Evolutionary conservation across 805 yeast species (phyloP), one percentile per base, ranked within the genome.

Genomic region (Pichia gijzeniarum): DNA sequence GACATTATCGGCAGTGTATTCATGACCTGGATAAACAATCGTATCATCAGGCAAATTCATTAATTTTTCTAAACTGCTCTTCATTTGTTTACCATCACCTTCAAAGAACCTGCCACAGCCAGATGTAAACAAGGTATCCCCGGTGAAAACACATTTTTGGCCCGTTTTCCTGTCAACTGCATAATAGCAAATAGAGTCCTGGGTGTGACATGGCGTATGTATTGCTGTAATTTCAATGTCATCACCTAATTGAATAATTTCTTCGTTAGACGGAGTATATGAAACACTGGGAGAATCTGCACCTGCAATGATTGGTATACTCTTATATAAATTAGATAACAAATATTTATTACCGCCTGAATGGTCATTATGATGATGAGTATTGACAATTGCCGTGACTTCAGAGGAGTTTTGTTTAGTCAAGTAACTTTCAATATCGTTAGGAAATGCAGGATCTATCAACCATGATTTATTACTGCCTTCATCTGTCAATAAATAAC

Each of bases 101-200:
- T 93, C 99, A 60, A 93, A 93, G 65, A 93, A 93, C 44, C 98
- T 73, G 10, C 99, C 99, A 62, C 97, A 90, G 2, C 99, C 99
- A 36, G 91, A 86, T 38, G 77, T 85, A 67, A 93, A 93, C 36
- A 93, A 70, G 0, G 99, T 93, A 64, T 93, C 99, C 12, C 99
- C 99, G 0, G 97, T 87, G 67, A 93, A 88, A 2, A 93, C 89
- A 3, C 84, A 89, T 51, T 71, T 72, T 53, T 88, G 78, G 30
- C 71, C 73, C 1, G 89, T 77, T 31, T 63, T 60, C n/a, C 61
- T 54, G 60, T 91, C 98, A 39, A 69, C 69, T 0, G 77, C 88
- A 55, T 65, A 84, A 64, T 88, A 93, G 60, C 98, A 91, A 49
- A 93, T 85, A 3, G 96, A 87, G 65, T 93, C 99, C 64, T 85